Percentiles rank a stretch among this genome's conserved stretches.
Evolutionary conservation across 306 rosid genomes (phyloP).

Genomic region (Sechiopsis laciniata): DNA sequence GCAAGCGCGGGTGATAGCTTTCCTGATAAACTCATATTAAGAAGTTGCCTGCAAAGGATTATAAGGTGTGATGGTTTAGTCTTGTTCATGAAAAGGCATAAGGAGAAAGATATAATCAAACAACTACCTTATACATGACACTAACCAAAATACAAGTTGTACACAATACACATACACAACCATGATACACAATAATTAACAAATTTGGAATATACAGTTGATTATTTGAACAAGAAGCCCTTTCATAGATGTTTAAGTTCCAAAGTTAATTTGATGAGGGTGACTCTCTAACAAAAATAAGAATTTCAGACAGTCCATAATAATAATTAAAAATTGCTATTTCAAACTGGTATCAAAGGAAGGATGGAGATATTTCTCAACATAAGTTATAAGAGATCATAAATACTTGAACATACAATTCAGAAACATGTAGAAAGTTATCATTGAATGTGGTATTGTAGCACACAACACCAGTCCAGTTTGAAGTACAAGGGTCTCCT

Average conservation of each 20-base stretch:
- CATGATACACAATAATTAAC: not conserved
- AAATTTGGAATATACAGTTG: not conserved
- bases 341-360: not conserved
- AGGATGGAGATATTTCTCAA: not conserved
- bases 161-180: not conserved
- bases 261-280: not conserved
- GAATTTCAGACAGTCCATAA: not conserved
- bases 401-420: conserved; percentile 51
- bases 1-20: conserved; percentile 75
- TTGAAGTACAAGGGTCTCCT: conserved; percentile 73
- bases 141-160: not conserved
- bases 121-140: not conserved
- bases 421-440: conserved; percentile 65
- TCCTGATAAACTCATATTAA: conserved; percentile 55
- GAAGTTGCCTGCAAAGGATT: conserved; percentile 58
- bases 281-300: not conserved
- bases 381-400: conserved; percentile 12
- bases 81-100: conserved; percentile 7
- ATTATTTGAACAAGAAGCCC: conserved; percentile 8
- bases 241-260: conserved; percentile 7
- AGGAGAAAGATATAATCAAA: not conserved
- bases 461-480: conserved; percentile 81
- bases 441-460: conserved; percentile 40
- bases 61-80: conserved; percentile 6
- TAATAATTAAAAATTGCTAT: not conserved